These are phyloP conservation scores for Capronia americana DNA, from an alignment of 2,329 filamentous ascomycete genomes.

Conservation along the genomic window DNA sequence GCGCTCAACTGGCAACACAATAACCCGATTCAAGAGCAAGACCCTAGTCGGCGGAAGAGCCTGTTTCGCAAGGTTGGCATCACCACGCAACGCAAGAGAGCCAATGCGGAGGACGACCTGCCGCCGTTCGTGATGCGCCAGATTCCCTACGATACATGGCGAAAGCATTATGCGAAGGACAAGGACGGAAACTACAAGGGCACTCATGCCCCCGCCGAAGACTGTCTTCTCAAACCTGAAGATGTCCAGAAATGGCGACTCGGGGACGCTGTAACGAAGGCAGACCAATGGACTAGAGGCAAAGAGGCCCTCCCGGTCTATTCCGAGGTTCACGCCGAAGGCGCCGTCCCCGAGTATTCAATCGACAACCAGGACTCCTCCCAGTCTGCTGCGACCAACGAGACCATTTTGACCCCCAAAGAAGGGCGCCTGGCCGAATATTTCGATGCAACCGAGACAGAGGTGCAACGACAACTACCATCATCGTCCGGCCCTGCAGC, in stretches of 20 bases:
- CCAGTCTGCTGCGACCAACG: neutral
- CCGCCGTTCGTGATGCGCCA: constrained; percentile 35
- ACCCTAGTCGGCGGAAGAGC: constrained; percentile 24
- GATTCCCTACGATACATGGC: constrained; percentile 36
- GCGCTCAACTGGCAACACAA: constrained; percentile 34
- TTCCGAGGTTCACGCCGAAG: constrained; percentile 26
- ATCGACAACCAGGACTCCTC: constrained; percentile 10
- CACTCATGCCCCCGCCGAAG: constrained; percentile 35
- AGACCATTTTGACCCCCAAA: constrained; percentile 5
- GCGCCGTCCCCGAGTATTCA: constrained; percentile 26
- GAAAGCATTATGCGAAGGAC: constrained; percentile 39
- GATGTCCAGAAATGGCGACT: constrained; percentile 37
- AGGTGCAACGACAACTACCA: neutral
- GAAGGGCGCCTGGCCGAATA: constrained; percentile 11
- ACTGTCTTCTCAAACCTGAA: constrained; percentile 36
- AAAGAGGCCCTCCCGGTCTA: constrained; percentile 34
- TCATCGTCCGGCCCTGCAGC: neutral
- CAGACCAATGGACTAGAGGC: constrained; percentile 35
- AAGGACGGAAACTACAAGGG: constrained; percentile 35
- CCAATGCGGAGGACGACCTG: constrained; percentile 20
- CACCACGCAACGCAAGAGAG: constrained; percentile 30
- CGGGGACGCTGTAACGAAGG: constrained; percentile 30
- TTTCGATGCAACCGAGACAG: constrained; percentile 11
- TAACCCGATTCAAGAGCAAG: constrained; percentile 13
- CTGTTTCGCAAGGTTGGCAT: constrained; percentile 32